Evolutionary conservation across 768 basidiomycete species (phyloP), one percentile per base, ranked within the genome.

Genomic region (Tylopilus plumbeoviolaceoides): DNA sequence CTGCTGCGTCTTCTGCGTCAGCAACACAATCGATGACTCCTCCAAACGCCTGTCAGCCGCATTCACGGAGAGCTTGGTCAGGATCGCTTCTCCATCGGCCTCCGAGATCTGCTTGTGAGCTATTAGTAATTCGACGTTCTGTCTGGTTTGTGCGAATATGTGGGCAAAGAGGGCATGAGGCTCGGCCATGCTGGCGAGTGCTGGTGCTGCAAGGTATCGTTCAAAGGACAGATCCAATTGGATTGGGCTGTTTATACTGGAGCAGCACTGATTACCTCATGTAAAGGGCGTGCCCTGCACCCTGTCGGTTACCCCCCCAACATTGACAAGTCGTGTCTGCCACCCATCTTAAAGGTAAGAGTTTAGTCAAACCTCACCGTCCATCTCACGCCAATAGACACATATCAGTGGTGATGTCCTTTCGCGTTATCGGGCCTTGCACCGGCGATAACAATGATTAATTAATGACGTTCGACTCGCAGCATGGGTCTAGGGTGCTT

Each of bases 51-150:
- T 47, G 5, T 61, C 59, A 15, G 64, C 28, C 28, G 28, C 48
- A 21, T 62, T 59, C 36, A 35, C 36, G 20, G 70, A 56, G 35
- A 81, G 74, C 51, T 68, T 75, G 14, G 66, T 47, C 23, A 72
- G 55, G 55, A 82, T 75, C 45, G 63, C 67, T 4, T 65, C 54
- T 17, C 75, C 77, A 50, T 74, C 78, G 7, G 61, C 51, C n/a
- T 59, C 53, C 10, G 74, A 63, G 52, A 82, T 71, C 50, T 74
- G 69, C 51, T 70, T 64, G 55, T 80, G 73, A 5, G 68, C 51
- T 1, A 73, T 62, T 47, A 82, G 75, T 50, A 82, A 69, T 21
- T 72, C 65, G 52, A 82, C 63, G 57, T 81, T 81, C 45, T 72
- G 62, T 39, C 70, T 69, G 2, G 79, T 75, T 51, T 80, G 80